These are phyloP conservation scores for Ogataea pilisensis DNA, from an alignment of 805 yeast genomes.

Conservation along the genomic window DNA sequence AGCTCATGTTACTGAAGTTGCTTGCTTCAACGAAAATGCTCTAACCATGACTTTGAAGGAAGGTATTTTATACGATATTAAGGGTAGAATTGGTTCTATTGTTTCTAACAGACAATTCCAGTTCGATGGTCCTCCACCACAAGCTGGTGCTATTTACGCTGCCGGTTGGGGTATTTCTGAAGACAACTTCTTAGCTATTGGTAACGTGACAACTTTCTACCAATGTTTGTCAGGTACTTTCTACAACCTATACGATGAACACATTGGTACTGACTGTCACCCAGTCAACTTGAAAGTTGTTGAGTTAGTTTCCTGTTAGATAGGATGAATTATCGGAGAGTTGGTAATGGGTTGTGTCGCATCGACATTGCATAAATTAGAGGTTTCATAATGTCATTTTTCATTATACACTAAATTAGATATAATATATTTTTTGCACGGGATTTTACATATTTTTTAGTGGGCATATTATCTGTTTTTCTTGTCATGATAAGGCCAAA, in stretches of 20 bases:
- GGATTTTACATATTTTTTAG: background rate
- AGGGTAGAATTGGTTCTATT: conserved; percentile 53
- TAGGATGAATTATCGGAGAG: background rate
- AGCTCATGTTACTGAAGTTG: conserved; percentile 18
- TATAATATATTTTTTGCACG: too few species aligned
- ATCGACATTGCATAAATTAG: conserved; percentile 1
- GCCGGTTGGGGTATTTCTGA: conserved; percentile 46
- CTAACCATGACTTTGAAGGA: conserved; percentile 41
- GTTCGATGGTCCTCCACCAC: conserved; percentile 64
- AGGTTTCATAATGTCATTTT: background rate
- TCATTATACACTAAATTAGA: background rate
- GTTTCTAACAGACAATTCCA: conserved; percentile 64
- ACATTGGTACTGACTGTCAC: conserved; percentile 43
- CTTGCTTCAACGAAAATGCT: conserved; percentile 35
- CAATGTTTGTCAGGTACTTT: conserved; percentile 53
- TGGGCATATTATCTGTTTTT: background rate
- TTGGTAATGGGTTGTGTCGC: background rate
- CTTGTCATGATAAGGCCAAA: background rate
- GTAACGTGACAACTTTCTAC: conserved; percentile 44
- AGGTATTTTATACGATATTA: conserved; percentile 41
- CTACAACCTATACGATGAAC: conserved; percentile 54
- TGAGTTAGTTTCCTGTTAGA: conserved; percentile 36
- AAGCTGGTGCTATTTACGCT: conserved; percentile 52
- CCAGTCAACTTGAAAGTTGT: conserved; percentile 42
- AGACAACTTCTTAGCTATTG: conserved; percentile 47